Conservation (phyloP, 2,329 filamentous ascomycete genomes). For the Sclerotinia nivalis region DNA sequence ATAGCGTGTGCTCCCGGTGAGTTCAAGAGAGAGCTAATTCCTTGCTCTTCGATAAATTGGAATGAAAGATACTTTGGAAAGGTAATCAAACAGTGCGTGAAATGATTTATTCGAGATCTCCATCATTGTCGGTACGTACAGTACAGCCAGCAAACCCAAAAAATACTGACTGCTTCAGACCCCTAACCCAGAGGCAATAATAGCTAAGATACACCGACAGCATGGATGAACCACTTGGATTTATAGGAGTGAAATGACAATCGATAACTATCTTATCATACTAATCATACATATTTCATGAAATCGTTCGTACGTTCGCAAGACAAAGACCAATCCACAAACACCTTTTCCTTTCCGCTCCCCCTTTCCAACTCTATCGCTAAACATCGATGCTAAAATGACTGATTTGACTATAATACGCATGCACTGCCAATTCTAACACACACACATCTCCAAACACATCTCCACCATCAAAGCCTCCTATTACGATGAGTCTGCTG, state of each 20-base stretch:
- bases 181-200: background rate
- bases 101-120: no score
- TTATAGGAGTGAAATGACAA: background rate
- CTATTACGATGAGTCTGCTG: slow-evolving; percentile 62
- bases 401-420: slow-evolving; percentile 73
- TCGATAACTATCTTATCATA: slow-evolving; percentile 21
- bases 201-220: background rate
- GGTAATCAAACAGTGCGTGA: no score
- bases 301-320: slow-evolving; percentile 13
- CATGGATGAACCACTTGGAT: background rate
- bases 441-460: slow-evolving; percentile 69
- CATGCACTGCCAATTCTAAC: slow-evolving; percentile 67
- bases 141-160: background rate
- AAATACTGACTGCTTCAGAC: background rate
- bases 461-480: slow-evolving; percentile 67
- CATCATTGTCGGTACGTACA: no score
- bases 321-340: slow-evolving; percentile 9
- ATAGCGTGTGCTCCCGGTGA: no score
- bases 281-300: slow-evolving; percentile 21
- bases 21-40: no score
- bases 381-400: slow-evolving; percentile 70
- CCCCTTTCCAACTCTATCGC: slow-evolving; percentile 8
- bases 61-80: no score
- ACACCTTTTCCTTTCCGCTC: slow-evolving; percentile 22
- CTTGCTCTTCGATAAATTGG: no score